Base-by-base conservation (phyloP, 2,329 filamentous ascomycete species). In the Fusarium burgessii region DNA sequence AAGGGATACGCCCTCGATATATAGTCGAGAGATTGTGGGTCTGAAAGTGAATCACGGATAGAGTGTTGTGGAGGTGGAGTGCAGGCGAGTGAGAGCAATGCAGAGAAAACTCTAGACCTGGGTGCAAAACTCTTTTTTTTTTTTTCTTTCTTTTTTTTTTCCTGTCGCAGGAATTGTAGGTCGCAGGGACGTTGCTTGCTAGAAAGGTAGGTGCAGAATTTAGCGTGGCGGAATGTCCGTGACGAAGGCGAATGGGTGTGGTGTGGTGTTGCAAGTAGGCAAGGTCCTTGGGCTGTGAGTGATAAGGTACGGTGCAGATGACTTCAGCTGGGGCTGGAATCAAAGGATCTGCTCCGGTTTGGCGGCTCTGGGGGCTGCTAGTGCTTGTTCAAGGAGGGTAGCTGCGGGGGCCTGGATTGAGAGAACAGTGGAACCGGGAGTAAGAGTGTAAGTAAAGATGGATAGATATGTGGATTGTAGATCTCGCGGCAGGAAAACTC, bases 191-290 rank as follows among this genome's bases (percentile, higher is more conserved):
- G 70, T 63, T 64, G 62, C 62, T 49, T 49, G 38, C 33, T 9
- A 40, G 17, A 33, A n/a, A 38, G 27, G 65, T 65, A 70, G 73
- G 73, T 76, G 76, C 71, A 77, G 63, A 64, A 56, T 61, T 69
- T 78, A 77, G 76, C 71, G 76, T 62, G 66, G 76, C 76, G 76
- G 76, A 74, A 77, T 67, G 76, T 74, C 76, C 74, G 74, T 69
- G 62, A 56, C 36, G 46, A 75, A 73, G 71, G 64, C 69, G 50
- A 76, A 66, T 58, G 46, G 74, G 71, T 64, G 63, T 61, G 29
- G 52, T 38, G n/a, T 47, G 42, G 55, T 61, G 42, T 64, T 52
- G 59, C 49, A 55, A 23, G 23, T 23, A 23, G 23, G 23, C 23
- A 23, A 64, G 36, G 59, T 32, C 38, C 27, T 55, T 33, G 27